Evolutionary conservation across 2,329 filamentous ascomycete genomes (phyloP).

Genomic region (Leptographium galeiforme): DNA sequence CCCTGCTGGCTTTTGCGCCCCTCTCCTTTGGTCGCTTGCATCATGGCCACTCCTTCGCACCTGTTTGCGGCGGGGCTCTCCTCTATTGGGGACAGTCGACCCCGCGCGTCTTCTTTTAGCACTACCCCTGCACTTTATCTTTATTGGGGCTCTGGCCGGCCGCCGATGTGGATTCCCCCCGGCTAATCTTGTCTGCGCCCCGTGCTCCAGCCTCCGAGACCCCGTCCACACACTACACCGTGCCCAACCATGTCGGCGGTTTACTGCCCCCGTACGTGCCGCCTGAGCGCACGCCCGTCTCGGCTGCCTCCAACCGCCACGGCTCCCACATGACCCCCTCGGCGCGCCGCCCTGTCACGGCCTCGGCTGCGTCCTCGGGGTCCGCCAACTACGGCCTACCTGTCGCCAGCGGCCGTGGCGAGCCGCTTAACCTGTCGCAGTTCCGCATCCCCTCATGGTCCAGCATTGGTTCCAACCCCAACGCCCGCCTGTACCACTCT

Average conservation of each 20-base stretch:
- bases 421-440: slow-evolving; percentile 30
- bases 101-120: neutral
- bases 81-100: neutral
- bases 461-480: slow-evolving; percentile 37
- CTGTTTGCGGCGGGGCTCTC: neutral
- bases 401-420: slow-evolving; percentile 13
- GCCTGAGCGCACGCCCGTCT: slow-evolving; percentile 17
- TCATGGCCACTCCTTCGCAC: neutral
- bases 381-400: slow-evolving; percentile 6
- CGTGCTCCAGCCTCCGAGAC: slow-evolving; percentile 41
- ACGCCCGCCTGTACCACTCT: slow-evolving; percentile 46
- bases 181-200: neutral
- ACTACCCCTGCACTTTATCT: neutral
- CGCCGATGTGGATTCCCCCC: neutral
- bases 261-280: slow-evolving; percentile 39
- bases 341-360: slow-evolving; percentile 1
- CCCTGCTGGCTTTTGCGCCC: neutral
- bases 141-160: neutral
- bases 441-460: slow-evolving; percentile 50
- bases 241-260: slow-evolving; percentile 24
- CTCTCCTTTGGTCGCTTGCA: neutral
- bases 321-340: neutral
- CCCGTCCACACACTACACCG: slow-evolving; percentile 49
- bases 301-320: slow-evolving; percentile 4
- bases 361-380: no score